Conservation (phyloP, 176 grass and related monocot species). For the Triticum urartu region DNA sequence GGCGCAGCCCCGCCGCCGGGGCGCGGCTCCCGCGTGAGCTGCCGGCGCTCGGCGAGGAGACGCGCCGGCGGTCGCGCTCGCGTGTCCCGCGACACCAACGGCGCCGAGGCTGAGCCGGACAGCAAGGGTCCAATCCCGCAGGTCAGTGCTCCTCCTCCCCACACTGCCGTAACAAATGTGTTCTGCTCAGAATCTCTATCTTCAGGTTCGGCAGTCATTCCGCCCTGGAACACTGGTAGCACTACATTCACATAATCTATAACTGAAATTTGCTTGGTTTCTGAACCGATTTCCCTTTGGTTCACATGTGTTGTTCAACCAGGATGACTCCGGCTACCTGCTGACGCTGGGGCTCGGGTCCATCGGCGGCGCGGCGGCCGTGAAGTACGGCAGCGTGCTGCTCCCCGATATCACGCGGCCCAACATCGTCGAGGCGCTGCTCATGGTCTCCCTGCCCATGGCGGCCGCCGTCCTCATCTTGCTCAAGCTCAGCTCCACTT, state of each 20-base stretch:
- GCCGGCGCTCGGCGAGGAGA: background rate
- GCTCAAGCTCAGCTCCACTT: constrained; percentile 45
- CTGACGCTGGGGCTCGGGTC: constrained; percentile 70
- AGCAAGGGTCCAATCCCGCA: background rate
- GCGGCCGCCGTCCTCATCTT: constrained; percentile 54
- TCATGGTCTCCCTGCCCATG: constrained; percentile 73
- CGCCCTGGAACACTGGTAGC: too few species aligned
- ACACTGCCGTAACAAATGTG: background rate
- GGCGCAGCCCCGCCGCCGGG: background rate
- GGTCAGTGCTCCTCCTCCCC: background rate
- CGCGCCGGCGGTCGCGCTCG: background rate
- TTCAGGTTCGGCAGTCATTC: background rate
- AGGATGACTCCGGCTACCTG: constrained; percentile 67
- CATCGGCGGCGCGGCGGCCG: constrained; percentile 57
- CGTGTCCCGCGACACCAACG: background rate
- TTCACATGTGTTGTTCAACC: too few species aligned
- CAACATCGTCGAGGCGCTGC: constrained; percentile 63
- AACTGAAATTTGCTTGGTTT: too few species aligned
- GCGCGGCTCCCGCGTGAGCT: background rate
- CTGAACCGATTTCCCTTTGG: too few species aligned
- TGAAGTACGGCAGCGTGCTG: constrained; percentile 84
- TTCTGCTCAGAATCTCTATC: background rate
- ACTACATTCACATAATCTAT: too few species aligned
- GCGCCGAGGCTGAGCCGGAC: background rate
- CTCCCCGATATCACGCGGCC: constrained; percentile 76